A percentile compares a stretch with the other conserved stretches of the same genome.
Conservation (phyloP, 2,329 filamentous ascomycete genomes). For the Colletotrichum spaethianum region DNA sequence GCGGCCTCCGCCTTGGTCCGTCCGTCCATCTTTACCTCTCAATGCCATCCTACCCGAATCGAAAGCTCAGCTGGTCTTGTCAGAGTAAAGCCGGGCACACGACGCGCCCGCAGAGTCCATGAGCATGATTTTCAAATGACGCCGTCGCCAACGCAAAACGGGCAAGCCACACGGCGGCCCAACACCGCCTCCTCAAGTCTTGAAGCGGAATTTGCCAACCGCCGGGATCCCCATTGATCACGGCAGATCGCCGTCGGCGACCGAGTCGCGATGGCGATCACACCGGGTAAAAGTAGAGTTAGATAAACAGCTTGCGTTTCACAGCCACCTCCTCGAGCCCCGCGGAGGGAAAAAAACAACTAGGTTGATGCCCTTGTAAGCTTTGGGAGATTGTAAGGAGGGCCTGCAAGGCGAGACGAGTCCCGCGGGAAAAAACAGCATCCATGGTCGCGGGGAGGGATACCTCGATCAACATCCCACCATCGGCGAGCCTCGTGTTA, state of each 20-base stretch:
- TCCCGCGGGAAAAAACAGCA: background rate
- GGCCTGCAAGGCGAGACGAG: background rate
- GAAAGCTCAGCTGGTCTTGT: background rate
- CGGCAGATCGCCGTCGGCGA: slow-evolving; percentile 33
- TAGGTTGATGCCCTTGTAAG: background rate
- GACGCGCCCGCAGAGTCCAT: background rate
- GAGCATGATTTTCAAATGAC: background rate
- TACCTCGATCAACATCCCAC: slow-evolving; percentile 18
- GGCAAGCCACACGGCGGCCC: background rate
- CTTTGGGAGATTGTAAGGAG: background rate
- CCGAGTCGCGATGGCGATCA: slow-evolving; percentile 14
- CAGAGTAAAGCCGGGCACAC: background rate
- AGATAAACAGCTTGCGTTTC: slow-evolving; percentile 10
- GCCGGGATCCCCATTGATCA: background rate
- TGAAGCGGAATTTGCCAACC: background rate
- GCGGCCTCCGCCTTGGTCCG: background rate
- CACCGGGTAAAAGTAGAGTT: slow-evolving; percentile 5
- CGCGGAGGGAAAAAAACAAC: slow-evolving; percentile 7
- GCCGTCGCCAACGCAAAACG: background rate
- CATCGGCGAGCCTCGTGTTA: slow-evolving; percentile 24
- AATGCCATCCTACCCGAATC: background rate
- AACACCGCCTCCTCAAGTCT: background rate
- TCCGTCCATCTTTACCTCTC: background rate
- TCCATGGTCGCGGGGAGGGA: background rate
- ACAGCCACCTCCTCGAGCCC: slow-evolving; percentile 35